Evolutionary conservation across 331 rosid species (phyloP), one percentile per base, ranked within the genome.

Genomic region (Quercus tomentella): DNA sequence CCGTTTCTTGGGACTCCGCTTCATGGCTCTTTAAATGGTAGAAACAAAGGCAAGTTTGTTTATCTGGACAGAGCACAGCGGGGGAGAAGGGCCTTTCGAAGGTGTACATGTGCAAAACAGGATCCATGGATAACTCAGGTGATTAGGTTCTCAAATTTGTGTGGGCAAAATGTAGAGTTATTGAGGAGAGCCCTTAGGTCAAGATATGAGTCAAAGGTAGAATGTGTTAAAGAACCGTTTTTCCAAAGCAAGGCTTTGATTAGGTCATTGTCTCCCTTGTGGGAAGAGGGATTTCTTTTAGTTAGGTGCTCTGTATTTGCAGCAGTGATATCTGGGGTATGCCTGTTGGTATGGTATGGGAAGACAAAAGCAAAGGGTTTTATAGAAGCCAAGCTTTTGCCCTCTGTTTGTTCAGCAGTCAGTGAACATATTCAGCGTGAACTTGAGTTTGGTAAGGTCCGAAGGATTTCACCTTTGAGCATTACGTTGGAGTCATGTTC

Each of bases 401-500:
- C 98, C 54, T 91, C 96, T 73, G 90, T 91, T 88, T 95, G 97
- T 88, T 85, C 88, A 16, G 87, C 82, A 18, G 84, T 95, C 55
- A 82, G 98, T 80, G 94, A 90, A 67, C 77, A 70, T 56, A 70
- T 95, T 76, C 90, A 93, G 84, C 98, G 94, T 1, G 96, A 91
- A 5, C 72, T 95, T 78, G 86, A 85, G 69, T 84, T 95, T 76
- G 97, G 97, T 23, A 95, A 89, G 88, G 98, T 95, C 83, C 76
- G 82, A 54, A 91, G 92, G 43, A 78, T 95, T 78, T 89, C 98
- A 1, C 99, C 94, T 8, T 82, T 95, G 83, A 95, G 99, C 88
- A 74, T 95, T 73, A 93, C 97, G 0, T 81, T 95, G 79, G 98
- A 93, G 70, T 89, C 98, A 2, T 88, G 96, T 83, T 93, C 97